Percentiles rank a stretch among this genome's conserved stretches.
Evolutionary conservation across 768 basidiomycete species (phyloP).

Genomic region (Tylopilus plumbeoviolaceoides): DNA sequence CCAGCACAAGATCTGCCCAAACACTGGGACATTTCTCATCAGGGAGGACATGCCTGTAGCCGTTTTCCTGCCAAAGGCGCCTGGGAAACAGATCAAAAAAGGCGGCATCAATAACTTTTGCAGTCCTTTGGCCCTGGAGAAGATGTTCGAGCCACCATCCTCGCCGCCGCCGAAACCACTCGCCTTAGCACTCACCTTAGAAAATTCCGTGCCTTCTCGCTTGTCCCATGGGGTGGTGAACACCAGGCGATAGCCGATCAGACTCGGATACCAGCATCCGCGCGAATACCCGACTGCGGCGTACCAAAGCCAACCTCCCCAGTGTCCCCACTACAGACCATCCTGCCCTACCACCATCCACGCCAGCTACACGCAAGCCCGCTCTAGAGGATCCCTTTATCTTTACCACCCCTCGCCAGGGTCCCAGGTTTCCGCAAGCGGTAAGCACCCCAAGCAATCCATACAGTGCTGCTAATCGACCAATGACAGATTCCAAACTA

Average conservation of each 20-base stretch:
- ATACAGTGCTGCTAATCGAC: slow-evolving; percentile 25
- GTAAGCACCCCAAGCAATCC: slow-evolving; percentile 52
- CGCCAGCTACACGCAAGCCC: slow-evolving; percentile 39
- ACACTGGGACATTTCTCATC: slow-evolving; percentile 69
- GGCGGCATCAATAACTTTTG: slow-evolving; percentile 77
- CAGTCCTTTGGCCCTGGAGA: slow-evolving; percentile 80
- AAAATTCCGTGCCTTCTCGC: slow-evolving; percentile 34
- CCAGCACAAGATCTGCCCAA: slow-evolving; percentile 28
- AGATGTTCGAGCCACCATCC: slow-evolving; percentile 92
- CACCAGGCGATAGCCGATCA: slow-evolving; percentile 26
- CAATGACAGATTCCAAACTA: slow-evolving; percentile 66
- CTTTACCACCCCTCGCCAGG: slow-evolving; percentile 58
- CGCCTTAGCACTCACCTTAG: slow-evolving; percentile 22
- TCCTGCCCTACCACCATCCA: slow-evolving; percentile 13
- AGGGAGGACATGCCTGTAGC: slow-evolving; percentile 58
- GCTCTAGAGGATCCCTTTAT: slow-evolving; percentile 65
- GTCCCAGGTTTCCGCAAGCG: slow-evolving; percentile 43
- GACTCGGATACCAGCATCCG: slow-evolving; percentile 18
- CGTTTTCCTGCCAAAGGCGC: slow-evolving; percentile 64
- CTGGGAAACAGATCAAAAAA: slow-evolving; percentile 52
- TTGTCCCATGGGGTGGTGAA: slow-evolving; percentile 36
- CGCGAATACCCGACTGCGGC: slow-evolving; percentile 9
- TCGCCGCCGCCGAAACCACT: slow-evolving; percentile 45
- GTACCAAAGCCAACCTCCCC: slow-evolving; percentile 4
- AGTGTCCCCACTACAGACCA: slow-evolving; percentile 11